phyloP scores from a whole-genome alignment of 257 asterid species.

The Leptodermis oblonga region DNA sequence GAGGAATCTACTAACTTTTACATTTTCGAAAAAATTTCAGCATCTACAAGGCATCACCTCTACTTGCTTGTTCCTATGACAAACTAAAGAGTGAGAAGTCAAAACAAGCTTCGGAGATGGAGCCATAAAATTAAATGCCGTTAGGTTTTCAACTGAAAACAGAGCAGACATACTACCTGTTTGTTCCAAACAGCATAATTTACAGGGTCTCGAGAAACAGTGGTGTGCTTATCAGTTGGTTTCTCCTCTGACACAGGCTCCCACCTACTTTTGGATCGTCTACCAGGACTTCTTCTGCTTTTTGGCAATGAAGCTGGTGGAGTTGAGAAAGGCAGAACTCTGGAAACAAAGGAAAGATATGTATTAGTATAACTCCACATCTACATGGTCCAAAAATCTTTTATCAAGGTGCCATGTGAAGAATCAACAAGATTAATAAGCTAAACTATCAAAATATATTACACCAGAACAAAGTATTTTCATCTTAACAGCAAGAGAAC shows the following conservation, averaged over 20 bases:
- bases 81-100: too few relatives aligned
- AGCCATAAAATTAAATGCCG: background rate
- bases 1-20: background rate
- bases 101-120: background rate
- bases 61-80: background rate
- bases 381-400: background rate
- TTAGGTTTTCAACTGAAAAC: background rate
- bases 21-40: background rate
- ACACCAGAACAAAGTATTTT: background rate
- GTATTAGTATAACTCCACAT: background rate
- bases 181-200: slow-evolving; percentile 75
- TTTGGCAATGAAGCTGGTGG: slow-evolving; percentile 43
- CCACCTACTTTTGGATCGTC: slow-evolving; percentile 97
- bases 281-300: slow-evolving; percentile 70
- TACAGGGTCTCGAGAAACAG: slow-evolving; percentile 37
- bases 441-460: background rate
- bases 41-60: background rate
- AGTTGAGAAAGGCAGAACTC: slow-evolving; percentile 39
- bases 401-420: background rate
- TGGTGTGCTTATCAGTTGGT: slow-evolving; percentile 43
- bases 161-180: slow-evolving; percentile 44
- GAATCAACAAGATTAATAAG: background rate
- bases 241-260: slow-evolving; percentile 80
- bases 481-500: background rate
- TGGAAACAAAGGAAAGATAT: slow-evolving; percentile 31